Evolutionary conservation across 768 basidiomycete species (phyloP), one percentile per base, ranked within the genome.

Genomic region (Steccherinum ochraceum): DNA sequence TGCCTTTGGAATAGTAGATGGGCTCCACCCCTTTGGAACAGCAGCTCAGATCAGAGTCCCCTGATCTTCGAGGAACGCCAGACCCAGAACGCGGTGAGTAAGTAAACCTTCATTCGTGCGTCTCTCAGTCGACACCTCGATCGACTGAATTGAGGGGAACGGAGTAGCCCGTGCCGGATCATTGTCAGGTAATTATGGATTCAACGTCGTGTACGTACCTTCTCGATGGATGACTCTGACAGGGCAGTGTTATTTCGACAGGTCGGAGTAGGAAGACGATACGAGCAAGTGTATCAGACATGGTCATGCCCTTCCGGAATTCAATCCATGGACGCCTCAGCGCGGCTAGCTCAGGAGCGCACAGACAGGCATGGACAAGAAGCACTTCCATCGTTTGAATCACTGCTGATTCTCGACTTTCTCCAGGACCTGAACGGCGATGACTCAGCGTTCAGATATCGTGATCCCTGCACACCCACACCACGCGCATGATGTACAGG

Each of bases 1-100:
- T 7, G 18, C 41, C 19, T n/a, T 18, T 7, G n/a, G 18, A 43
- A 43, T 18, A 19, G 41, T 23, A 43, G 7, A 10, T 18, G 10
- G 7, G 41, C 16, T 18, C 41, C 41, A 18, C 11, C 16, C 19
- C 5, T 11, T 10, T 43, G 41, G 41, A 5, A 43, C 18, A 18
- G 16, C 30, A 35, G 16, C 7, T 35, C 7, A 43, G 41, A 43
- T 43, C 41, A 43, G 41, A 43, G 10, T 43, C 41, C 41, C 41
- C 41, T 43, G 41, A 43, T 43, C 41, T 43, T 43, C 41, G 41
- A 43, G 41, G 41, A 43, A 43, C 21, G 18, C 5, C 41, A 43
- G 41, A 23, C 41, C 21, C 41, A 43, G n/a, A 43, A 23, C 41
- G 11, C 7, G 41, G 41, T 23, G 41, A 10, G 41, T 43, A 35